A percentile compares a stretch with the other conserved stretches of the same genome.
These are phyloP conservation scores for Sutorius eximius DNA, from an alignment of 1,284 basidiomycete species.

Conservation along the genomic window DNA sequence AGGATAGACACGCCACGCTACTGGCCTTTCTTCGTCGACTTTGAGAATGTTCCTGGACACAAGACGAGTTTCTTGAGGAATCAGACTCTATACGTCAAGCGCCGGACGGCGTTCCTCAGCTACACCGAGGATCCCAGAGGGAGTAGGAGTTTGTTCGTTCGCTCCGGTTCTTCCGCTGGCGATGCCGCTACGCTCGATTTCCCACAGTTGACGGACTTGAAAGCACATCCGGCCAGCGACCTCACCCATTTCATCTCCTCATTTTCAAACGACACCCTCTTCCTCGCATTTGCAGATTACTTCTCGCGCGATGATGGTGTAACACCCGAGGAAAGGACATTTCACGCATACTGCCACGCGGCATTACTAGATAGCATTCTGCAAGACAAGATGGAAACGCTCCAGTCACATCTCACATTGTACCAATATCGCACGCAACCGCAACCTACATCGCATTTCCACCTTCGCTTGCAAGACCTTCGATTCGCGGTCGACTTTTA, in stretches of 20 bases:
- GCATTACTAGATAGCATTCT: slow-evolving; percentile 84
- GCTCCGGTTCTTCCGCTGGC: slow-evolving; percentile 72
- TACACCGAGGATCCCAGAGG: slow-evolving; percentile 93
- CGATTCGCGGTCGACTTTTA: slow-evolving; percentile 74
- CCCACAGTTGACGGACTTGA: slow-evolving; percentile 68
- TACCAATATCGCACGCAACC: slow-evolving; percentile 64
- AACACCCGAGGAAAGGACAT: slow-evolving; percentile 56
- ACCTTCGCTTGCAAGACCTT: slow-evolving; percentile 67
- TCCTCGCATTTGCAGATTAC: slow-evolving; percentile 75
- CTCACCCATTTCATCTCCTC: slow-evolving; percentile 82
- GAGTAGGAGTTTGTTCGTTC: slow-evolving; percentile 84
- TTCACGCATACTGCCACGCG: slow-evolving; percentile 76
- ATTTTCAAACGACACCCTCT: slow-evolving; percentile 76
- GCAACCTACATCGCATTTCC: slow-evolving; percentile 57
- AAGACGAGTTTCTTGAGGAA: slow-evolving; percentile 67
- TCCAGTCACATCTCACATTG: slow-evolving; percentile 73
- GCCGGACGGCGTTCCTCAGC: slow-evolving; percentile 87
- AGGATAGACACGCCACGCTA: slow-evolving; percentile 90
- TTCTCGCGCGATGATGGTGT: slow-evolving; percentile 63
- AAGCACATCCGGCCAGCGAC: slow-evolving; percentile 66
- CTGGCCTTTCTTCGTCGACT: slow-evolving; percentile 87
- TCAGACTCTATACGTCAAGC: slow-evolving; percentile 89
- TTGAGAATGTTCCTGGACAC: slow-evolving; percentile 67
- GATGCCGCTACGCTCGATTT: slow-evolving; percentile 80
- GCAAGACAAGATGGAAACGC: slow-evolving; percentile 81